Evolutionary conservation across 139 green algal genomes (phyloP).

Genomic region (Chlorella sp.): DNA sequence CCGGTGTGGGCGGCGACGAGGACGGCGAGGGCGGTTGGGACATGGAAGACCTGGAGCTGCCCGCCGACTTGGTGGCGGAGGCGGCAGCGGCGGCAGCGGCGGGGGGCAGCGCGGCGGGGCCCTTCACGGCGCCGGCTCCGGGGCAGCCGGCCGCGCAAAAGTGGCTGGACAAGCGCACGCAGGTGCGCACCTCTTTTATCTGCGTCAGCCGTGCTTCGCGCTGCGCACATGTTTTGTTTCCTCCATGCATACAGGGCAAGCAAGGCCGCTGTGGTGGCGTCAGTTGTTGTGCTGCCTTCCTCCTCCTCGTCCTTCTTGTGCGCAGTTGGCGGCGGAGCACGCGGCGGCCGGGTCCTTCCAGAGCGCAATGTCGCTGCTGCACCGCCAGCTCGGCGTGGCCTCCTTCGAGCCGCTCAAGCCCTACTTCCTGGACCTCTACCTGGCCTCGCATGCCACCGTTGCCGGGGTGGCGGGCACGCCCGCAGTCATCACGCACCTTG

Average conservation of each 20-base stretch:
- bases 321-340: constrained; percentile 59
- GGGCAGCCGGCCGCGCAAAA: constrained; percentile 66
- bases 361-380: constrained; percentile 88
- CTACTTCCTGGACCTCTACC: constrained; percentile 79
- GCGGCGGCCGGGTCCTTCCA: constrained; percentile 81
- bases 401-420: constrained; percentile 86
- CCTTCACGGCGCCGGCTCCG: constrained; percentile 64
- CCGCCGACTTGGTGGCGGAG: constrained; percentile 46
- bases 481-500: constrained; percentile 58
- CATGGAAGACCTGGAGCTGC: constrained; percentile 92
- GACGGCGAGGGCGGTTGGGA: constrained; percentile 79
- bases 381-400: constrained; percentile 85
- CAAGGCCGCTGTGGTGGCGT: too few species aligned
- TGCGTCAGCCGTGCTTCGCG: too few species aligned
- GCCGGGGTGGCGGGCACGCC: constrained; percentile 59
- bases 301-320: too few species aligned
- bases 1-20: constrained; percentile 47
- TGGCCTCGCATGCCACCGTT: constrained; percentile 57
- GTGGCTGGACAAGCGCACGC: constrained; percentile 77
- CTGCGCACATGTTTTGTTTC: too few species aligned
- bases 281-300: too few species aligned
- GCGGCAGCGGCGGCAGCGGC: constrained; percentile 19
- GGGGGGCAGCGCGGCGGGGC: constrained; percentile 11
- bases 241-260: too few species aligned
- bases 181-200: too few species aligned